phyloP scores from a whole-genome alignment of 129 eudicot genomes.

The Scalesia atractyloides region DNA sequence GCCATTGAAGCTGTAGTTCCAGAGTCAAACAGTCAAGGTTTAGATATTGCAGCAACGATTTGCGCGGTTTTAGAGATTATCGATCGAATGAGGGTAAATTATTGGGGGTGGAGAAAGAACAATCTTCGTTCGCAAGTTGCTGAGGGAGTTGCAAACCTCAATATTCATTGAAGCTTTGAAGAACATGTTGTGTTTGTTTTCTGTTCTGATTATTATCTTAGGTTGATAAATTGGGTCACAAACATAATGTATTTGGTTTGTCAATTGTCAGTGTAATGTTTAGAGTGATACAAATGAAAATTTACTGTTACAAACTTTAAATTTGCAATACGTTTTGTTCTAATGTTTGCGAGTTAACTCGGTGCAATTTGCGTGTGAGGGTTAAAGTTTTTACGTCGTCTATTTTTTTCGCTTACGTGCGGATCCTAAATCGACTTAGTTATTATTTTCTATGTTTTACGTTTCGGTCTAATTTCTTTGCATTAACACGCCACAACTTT shows the following conservation, averaged over 20 bases:
- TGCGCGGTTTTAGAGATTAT: constrained; percentile 65
- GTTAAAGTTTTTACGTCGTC: too few relatives aligned
- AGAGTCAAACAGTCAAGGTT: constrained; percentile 37
- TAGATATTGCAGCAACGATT: constrained; percentile 39
- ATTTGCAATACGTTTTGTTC: too few relatives aligned
- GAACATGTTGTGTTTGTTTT: neutral
- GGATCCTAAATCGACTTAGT: too few relatives aligned
- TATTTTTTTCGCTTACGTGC: too few relatives aligned
- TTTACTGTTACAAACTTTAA: too few relatives aligned
- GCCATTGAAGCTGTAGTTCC: constrained; percentile 53
- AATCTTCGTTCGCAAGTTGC: constrained; percentile 36
- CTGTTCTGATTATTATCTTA: neutral
- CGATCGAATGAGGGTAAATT: constrained; percentile 75
- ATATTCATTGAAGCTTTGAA: constrained; percentile 27
- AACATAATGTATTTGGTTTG: constrained; percentile 7
- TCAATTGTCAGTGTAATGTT: neutral
- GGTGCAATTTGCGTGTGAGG: too few relatives aligned
- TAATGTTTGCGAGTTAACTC: too few relatives aligned
- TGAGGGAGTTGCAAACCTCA: constrained; percentile 33
- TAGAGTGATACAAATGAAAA: neutral
- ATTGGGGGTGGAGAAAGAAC: constrained; percentile 91
- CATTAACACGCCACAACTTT: too few relatives aligned
- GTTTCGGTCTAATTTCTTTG: too few relatives aligned
- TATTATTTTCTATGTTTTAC: too few relatives aligned
- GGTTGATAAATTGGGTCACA: neutral